Evolutionary conservation across 257 asterid species (phyloP).

Genomic region (Salvia hispanica): DNA sequence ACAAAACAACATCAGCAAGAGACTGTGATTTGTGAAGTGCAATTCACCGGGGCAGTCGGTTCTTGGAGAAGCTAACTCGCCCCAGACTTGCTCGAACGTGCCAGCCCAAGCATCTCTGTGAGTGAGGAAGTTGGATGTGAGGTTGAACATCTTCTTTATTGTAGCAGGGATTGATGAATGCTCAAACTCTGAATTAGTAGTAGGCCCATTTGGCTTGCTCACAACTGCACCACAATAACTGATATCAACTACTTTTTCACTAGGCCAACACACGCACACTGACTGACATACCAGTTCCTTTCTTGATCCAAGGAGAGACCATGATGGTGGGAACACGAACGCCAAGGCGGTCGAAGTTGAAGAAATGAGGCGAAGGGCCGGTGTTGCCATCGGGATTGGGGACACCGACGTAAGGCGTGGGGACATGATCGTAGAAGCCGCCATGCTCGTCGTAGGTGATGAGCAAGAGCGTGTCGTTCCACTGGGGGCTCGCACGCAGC

Average conservation of each 20-base stretch:
- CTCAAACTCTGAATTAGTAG: conserved; percentile 66
- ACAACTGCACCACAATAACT: conserved; percentile 45
- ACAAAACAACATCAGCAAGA: no score
- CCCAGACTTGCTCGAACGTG: conserved; percentile 74
- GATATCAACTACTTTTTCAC: no score
- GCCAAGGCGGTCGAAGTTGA: conserved; percentile 85
- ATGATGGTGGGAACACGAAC: conserved; percentile 88
- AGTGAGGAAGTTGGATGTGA: conserved; percentile 67
- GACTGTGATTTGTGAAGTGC: neutral
- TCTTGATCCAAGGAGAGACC: conserved; percentile 94
- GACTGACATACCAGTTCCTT: conserved; percentile 62
- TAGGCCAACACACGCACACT: no score
- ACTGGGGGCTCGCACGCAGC: conserved; percentile 65
- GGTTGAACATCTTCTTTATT: conserved; percentile 72
- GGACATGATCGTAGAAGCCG: conserved; percentile 84
- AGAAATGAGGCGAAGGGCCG: conserved; percentile 78
- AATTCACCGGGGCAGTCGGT: conserved; percentile 75
- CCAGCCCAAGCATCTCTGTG: conserved; percentile 95
- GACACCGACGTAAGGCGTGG: conserved; percentile 57
- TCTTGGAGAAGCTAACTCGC: conserved; percentile 62
- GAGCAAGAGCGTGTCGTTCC: conserved; percentile 70
- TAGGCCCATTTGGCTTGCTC: conserved; percentile 65
- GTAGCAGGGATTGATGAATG: conserved; percentile 86
- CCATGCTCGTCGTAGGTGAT: conserved; percentile 86
- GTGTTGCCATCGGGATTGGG: conserved; percentile 87